phyloP scores from a whole-genome alignment of 177 flowering plant genomes.

The Vitis hybrid region DNA sequence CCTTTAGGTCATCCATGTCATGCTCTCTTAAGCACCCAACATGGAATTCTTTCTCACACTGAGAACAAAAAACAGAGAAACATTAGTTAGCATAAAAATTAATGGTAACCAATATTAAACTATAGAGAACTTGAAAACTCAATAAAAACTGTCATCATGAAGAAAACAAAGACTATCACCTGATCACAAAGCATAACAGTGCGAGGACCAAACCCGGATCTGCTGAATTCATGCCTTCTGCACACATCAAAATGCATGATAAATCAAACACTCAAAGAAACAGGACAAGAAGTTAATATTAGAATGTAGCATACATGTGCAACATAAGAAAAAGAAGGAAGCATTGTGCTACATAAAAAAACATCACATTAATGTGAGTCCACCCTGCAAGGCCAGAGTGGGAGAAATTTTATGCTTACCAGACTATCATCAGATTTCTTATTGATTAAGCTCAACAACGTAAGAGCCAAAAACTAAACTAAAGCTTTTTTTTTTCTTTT shows the following conservation, averaged over 20 bases:
- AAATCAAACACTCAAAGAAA: conserved; percentile 7
- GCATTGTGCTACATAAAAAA: background rate
- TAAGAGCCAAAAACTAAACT: too few relatives aligned
- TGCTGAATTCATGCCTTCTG: conserved; percentile 64
- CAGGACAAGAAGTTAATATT: background rate
- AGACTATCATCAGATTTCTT: too few relatives aligned
- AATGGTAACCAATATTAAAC: background rate
- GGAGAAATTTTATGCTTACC: too few relatives aligned
- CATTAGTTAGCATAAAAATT: background rate
- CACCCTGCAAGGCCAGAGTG: background rate
- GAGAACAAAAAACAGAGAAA: background rate
- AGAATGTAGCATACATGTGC: background rate
- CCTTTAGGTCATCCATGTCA: conserved; percentile 73
- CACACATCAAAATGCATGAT: conserved; percentile 1
- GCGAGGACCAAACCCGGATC: conserved; percentile 60
- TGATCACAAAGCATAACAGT: conserved; percentile 96
- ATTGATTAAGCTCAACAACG: too few relatives aligned
- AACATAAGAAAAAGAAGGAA: background rate
- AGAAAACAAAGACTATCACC: conserved; percentile 34
- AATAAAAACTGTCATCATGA: background rate
- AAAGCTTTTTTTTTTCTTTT: too few relatives aligned
- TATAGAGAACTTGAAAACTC: background rate
- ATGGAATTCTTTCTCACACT: conserved; percentile 96
- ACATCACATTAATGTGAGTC: background rate
- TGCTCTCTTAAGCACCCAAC: conserved; percentile 86